Percentiles rank a stretch among this genome's conserved stretches.
phyloP scores from a whole-genome alignment of 345 rosid genomes.

The Aquilaria yunnanensis region DNA sequence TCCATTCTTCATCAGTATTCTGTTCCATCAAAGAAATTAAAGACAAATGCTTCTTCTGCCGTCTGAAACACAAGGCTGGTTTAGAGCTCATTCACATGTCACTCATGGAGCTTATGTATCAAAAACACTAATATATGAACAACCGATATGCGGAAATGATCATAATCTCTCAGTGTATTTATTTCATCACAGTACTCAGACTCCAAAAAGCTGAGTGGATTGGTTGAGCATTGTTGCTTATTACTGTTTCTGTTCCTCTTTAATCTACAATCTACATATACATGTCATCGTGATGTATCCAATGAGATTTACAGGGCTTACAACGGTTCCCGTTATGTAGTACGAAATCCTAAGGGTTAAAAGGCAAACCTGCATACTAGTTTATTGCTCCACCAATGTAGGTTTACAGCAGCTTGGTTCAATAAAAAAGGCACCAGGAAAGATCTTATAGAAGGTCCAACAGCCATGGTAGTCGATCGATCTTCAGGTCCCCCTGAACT shows the following conservation, averaged over 20 bases:
- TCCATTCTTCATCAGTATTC: no score
- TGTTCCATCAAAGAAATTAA: no score
- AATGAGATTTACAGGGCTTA: slow-evolving; percentile 6
- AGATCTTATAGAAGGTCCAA: neutral
- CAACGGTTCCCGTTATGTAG: neutral
- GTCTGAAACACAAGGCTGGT: no score
- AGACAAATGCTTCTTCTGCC: no score
- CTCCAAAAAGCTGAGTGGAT: slow-evolving; percentile 43
- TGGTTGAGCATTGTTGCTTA: slow-evolving; percentile 9
- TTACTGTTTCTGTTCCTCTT: neutral
- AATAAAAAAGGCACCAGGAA: neutral
- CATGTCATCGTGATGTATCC: neutral
- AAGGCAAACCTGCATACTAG: slow-evolving; percentile 5
- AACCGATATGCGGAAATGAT: no score
- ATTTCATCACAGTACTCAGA: slow-evolving; percentile 36
- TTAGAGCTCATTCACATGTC: no score
- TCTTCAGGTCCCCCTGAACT: slow-evolving; percentile 11
- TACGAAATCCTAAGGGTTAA: neutral
- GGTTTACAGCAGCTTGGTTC: slow-evolving; percentile 15
- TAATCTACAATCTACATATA: slow-evolving; percentile 8
- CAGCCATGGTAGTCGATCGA: slow-evolving; percentile 11
- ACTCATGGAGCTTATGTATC: no score
- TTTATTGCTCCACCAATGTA: neutral
- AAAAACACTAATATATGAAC: no score
- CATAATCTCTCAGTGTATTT: no score